phyloP scores from a whole-genome alignment of 108 stramenopile species.

The Cyclotella cryptica region DNA sequence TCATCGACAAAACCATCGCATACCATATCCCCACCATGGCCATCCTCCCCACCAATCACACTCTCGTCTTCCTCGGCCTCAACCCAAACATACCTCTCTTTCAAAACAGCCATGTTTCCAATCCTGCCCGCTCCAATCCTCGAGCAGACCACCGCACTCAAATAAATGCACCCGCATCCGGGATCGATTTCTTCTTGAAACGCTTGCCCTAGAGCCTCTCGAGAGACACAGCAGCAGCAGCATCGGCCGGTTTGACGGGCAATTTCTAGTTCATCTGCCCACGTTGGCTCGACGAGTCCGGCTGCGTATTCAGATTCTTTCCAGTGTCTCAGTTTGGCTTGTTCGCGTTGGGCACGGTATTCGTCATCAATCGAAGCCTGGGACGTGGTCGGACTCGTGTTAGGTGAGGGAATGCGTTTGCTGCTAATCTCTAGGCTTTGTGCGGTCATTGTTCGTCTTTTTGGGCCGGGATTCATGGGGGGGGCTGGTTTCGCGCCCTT shows the following conservation, averaged over 20 bases:
- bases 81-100: constrained; percentile 70
- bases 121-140: constrained; percentile 77
- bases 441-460: not conserved
- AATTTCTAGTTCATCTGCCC: constrained; percentile 67
- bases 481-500: no score
- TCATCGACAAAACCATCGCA: constrained; percentile 53
- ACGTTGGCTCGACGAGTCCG: constrained; percentile 77
- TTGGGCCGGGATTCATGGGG: not conserved
- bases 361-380: constrained; percentile 53
- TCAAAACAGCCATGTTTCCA: constrained; percentile 89
- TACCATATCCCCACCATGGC: constrained; percentile 26
- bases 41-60: constrained; percentile 45
- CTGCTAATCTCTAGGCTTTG: constrained; percentile 18
- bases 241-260: constrained; percentile 23
- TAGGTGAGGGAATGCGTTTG: not conserved
- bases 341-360: constrained; percentile 50
- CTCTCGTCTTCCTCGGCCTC: constrained; percentile 69
- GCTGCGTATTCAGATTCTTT: constrained; percentile 75
- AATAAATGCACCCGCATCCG: constrained; percentile 68
- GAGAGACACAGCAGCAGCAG: constrained; percentile 38
- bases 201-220: constrained; percentile 21
- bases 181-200: constrained; percentile 64
- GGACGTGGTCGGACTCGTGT: not conserved
- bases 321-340: constrained; percentile 66
- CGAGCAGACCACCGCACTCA: constrained; percentile 73